Percentiles rank a stretch among this genome's conserved stretches.
phyloP scores from a whole-genome alignment of 2,329 filamentous ascomycete species.

The Aureobasidium pullulans region DNA sequence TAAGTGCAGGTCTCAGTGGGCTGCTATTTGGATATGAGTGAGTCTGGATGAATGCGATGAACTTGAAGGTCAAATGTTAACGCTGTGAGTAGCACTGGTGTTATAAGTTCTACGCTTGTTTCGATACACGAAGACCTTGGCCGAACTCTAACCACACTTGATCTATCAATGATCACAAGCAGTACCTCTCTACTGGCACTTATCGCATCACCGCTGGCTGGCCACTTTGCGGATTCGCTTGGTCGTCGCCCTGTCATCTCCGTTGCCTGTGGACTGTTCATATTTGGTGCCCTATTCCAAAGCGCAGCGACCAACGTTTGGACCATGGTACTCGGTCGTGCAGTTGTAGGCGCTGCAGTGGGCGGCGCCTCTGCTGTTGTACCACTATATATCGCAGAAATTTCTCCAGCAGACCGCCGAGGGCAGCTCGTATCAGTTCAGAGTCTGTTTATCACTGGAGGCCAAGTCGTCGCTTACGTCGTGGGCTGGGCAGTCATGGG shows the following conservation, averaged over 20 bases:
- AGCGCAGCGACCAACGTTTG: conserved; percentile 51
- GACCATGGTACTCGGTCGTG: conserved; percentile 60
- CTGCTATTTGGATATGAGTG: conserved; percentile 54
- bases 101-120: conserved; percentile 54
- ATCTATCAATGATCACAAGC: conserved; percentile 53
- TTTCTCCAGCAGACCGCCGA: conserved; percentile 42
- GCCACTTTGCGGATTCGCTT: conserved; percentile 43
- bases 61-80: neutral
- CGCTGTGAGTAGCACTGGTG: conserved; percentile 41
- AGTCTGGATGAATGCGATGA: neutral
- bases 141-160: conserved; percentile 41
- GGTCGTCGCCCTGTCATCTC: conserved; percentile 43
- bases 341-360: conserved; percentile 64
- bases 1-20: conserved; percentile 51
- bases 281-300: conserved; percentile 60
- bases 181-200: conserved; percentile 52
- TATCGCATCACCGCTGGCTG: conserved; percentile 47
- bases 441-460: conserved; percentile 75
- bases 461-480: conserved; percentile 83
- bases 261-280: conserved; percentile 58
- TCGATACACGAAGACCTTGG: conserved; percentile 43
- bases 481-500: conserved; percentile 62
- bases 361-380: conserved; percentile 75
- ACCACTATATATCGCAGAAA: conserved; percentile 49
- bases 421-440: conserved; percentile 77